Percentiles rank a stretch among this genome's conserved stretches.
These are phyloP conservation scores for Ustilago nuda DNA, from an alignment of 1,284 basidiomycete species.

Conservation along the genomic window DNA sequence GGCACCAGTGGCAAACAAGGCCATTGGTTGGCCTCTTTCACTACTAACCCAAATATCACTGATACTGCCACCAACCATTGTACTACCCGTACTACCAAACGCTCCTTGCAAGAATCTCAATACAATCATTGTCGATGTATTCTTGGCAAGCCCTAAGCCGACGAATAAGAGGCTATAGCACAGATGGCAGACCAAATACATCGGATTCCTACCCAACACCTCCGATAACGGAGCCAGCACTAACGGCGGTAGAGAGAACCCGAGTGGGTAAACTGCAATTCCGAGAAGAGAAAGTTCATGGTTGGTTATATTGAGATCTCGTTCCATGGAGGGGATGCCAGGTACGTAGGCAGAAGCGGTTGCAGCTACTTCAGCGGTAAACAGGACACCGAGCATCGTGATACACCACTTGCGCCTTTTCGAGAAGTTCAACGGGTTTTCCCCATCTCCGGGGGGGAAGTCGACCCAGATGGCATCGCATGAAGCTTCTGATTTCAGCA, in stretches of 20 bases:
- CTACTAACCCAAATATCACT: conserved; percentile 69
- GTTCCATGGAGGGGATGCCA: conserved; percentile 76
- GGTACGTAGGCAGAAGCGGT: conserved; percentile 73
- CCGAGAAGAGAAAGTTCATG: conserved; percentile 76
- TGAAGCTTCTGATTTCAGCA: not conserved
- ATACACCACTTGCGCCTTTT: conserved; percentile 75
- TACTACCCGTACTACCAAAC: conserved; percentile 76
- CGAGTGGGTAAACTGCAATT: conserved; percentile 73
- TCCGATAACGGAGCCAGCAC: conserved; percentile 77
- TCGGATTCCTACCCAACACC: conserved; percentile 79
- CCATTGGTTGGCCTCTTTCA: conserved; percentile 77
- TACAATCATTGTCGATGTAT: conserved; percentile 78
- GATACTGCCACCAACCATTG: conserved; percentile 82
- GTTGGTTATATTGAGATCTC: conserved; percentile 76
- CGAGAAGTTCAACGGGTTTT: conserved; percentile 75
- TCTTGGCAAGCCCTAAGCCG: conserved; percentile 71
- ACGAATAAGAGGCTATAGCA: conserved; percentile 70
- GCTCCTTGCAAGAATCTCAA: conserved; percentile 78
- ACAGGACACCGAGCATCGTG: conserved; percentile 75
- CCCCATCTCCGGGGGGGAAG: conserved; percentile 72
- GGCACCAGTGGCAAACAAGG: conserved; percentile 51
- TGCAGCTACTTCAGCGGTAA: conserved; percentile 72
- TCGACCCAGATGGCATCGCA: conserved; percentile 73
- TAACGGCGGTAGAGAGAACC: conserved; percentile 79
- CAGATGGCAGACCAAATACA: conserved; percentile 76